Percentiles rank a stretch among this genome's conserved stretches.
phyloP scores from a whole-genome alignment of 2,329 filamentous ascomycete genomes.

The Podosphaera xanthii region DNA sequence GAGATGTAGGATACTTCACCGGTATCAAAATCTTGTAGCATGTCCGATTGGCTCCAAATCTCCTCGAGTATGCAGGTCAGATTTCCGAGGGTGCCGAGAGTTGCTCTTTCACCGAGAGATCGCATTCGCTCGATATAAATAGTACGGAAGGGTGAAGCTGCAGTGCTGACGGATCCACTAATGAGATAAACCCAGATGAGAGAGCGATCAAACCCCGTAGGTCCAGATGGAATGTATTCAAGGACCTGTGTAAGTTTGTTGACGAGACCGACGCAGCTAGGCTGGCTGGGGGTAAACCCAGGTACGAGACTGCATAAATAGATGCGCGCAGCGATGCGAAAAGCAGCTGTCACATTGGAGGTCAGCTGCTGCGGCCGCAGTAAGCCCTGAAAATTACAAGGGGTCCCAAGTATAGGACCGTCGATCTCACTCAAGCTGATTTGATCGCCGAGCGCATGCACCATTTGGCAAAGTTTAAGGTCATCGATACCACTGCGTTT shows the following conservation, averaged over 20 bases:
- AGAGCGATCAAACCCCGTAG: conserved; percentile 67
- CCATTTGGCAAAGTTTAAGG: conserved; percentile 68
- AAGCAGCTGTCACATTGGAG: conserved; percentile 73
- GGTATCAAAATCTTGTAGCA: conserved; percentile 17
- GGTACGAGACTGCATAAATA: conserved; percentile 93
- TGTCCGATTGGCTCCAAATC: conserved; percentile 58
- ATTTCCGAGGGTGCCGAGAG: conserved; percentile 68
- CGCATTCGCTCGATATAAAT: conserved; percentile 57
- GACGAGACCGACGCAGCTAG: conserved; percentile 53
- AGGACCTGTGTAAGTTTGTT: conserved; percentile 56
- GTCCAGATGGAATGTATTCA: conserved; percentile 60
- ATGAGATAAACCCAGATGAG: conserved; percentile 87
- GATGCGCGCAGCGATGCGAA: conserved; percentile 78
- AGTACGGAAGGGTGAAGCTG: conserved; percentile 49
- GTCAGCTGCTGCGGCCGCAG: conserved; percentile 65
- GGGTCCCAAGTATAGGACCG: conserved; percentile 32
- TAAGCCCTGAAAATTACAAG: conserved; percentile 45
- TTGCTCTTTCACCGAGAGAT: conserved; percentile 52
- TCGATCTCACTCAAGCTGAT: conserved; percentile 58
- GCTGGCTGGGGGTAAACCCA: conserved; percentile 55
- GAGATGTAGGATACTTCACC: conserved; percentile 44
- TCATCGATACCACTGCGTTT: conserved; percentile 65
- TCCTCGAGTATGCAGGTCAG: conserved; percentile 58
- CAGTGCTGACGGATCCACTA: conserved; percentile 54
- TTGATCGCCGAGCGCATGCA: conserved; percentile 67